These are phyloP conservation scores for Thraustochytrium sp. DNA, from an alignment of 352 stramenopile species.

Conservation along the genomic window DNA sequence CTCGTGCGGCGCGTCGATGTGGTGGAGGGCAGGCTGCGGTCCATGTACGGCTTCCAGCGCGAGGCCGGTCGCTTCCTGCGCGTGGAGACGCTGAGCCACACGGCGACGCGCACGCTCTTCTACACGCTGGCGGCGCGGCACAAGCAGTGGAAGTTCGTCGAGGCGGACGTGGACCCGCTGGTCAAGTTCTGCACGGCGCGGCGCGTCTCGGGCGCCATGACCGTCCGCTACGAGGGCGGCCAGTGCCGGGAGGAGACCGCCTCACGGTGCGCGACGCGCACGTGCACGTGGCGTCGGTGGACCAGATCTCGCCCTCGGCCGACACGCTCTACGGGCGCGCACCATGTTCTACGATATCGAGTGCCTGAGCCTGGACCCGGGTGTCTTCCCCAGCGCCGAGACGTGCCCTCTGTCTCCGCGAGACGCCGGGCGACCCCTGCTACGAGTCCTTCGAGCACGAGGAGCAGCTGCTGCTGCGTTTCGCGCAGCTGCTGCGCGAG, in stretches of 20 bases:
- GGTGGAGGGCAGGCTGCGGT: too few species aligned
- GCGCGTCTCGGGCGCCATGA: background rate
- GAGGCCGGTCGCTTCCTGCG: background rate
- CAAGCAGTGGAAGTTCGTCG: background rate
- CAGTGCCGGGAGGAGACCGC: background rate
- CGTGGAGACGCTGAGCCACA: background rate
- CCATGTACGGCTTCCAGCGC: background rate
- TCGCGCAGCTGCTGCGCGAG: background rate
- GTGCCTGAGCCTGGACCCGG: background rate
- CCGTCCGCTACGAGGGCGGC: background rate
- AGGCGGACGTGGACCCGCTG: background rate
- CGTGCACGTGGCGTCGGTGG: background rate
- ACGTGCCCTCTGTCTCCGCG: background rate
- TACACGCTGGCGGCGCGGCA: background rate
- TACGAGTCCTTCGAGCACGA: background rate
- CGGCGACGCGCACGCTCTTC: background rate
- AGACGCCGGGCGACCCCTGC: background rate
- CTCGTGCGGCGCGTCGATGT: too few species aligned
- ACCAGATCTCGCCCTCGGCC: background rate
- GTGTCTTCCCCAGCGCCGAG: background rate
- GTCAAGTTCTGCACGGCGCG: background rate
- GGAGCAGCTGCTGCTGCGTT: background rate
- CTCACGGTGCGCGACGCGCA: background rate
- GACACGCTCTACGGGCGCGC: background rate
- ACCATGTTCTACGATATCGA: constrained; percentile 32